These are phyloP conservation scores for Rheum nobile DNA, from an alignment of 148 eudicot species.

Conservation along the genomic window DNA sequence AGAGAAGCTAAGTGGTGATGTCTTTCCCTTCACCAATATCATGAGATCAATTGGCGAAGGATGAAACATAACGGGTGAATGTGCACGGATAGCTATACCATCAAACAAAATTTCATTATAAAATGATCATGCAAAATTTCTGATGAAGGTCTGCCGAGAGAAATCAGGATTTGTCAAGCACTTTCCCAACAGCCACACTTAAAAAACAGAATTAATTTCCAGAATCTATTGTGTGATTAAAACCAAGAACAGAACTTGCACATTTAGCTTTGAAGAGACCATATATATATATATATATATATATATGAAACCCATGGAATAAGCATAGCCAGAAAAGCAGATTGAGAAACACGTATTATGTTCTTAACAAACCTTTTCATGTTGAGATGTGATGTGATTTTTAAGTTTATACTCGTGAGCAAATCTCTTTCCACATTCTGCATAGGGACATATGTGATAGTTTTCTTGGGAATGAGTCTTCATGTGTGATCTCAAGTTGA, in stretches of 20 bases:
- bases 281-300: background rate
- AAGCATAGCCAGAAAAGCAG: background rate
- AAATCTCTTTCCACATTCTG: constrained; percentile 93
- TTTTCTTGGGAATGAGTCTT: constrained; percentile 98
- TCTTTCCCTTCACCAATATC: too few relatives aligned
- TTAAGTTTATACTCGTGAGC: constrained; percentile 94
- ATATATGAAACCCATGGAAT: background rate
- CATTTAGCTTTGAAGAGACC: background rate
- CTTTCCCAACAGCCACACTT: background rate
- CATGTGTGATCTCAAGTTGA: constrained; percentile 95
- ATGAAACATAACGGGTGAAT: too few relatives aligned
- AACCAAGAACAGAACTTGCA: background rate
- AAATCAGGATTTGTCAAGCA: background rate
- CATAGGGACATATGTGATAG: constrained; percentile 85
- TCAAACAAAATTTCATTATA: background rate
- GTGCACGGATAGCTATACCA: background rate
- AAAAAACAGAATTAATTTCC: background rate
- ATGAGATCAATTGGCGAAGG: too few relatives aligned
- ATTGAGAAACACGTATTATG: background rate
- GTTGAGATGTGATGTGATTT: constrained; percentile 74
- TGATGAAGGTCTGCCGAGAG: background rate
- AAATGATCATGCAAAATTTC: background rate
- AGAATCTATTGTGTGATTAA: background rate
- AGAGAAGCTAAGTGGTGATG: background rate
- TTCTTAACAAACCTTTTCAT: constrained; percentile 62